phyloP scores from a whole-genome alignment of 305 asterid genomes.

The Andrographis paniculata region DNA sequence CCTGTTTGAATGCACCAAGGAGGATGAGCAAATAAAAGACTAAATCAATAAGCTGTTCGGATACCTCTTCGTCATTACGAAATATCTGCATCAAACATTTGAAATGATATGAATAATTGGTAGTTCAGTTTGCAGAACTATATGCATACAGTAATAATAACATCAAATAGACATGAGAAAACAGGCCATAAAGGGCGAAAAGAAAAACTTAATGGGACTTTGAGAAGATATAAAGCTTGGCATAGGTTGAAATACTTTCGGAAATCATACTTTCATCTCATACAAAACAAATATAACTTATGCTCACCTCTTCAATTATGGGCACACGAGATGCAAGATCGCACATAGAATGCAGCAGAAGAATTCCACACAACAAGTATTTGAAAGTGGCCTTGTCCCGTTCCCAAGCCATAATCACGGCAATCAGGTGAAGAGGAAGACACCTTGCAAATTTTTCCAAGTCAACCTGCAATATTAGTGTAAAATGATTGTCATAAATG shows the following conservation, averaged over 20 bases:
- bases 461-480: conserved; percentile 57
- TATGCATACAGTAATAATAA: too few relatives aligned
- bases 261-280: conserved; percentile 3
- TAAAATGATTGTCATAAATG: neutral
- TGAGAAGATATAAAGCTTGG: too few relatives aligned
- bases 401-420: conserved; percentile 72
- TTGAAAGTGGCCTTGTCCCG: conserved; percentile 60
- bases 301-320: conserved; percentile 77
- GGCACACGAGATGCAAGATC: conserved; percentile 88
- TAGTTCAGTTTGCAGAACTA: too few relatives aligned
- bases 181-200: too few relatives aligned
- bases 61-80: conserved; percentile 75
- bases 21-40: conserved; percentile 63
- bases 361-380: conserved; percentile 88
- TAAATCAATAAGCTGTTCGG: conserved; percentile 83
- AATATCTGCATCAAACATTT: conserved; percentile 52
- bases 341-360: conserved; percentile 76
- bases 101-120: neutral
- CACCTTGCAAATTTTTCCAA: conserved; percentile 71
- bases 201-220: neutral
- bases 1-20: conserved; percentile 81
- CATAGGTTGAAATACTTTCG: neutral
- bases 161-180: neutral
- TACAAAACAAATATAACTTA: conserved; percentile 12
- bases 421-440: conserved; percentile 84